Evolutionary conservation across 2,329 filamentous ascomycete genomes (phyloP).

Genomic region (Paecilomyces variotii): DNA sequence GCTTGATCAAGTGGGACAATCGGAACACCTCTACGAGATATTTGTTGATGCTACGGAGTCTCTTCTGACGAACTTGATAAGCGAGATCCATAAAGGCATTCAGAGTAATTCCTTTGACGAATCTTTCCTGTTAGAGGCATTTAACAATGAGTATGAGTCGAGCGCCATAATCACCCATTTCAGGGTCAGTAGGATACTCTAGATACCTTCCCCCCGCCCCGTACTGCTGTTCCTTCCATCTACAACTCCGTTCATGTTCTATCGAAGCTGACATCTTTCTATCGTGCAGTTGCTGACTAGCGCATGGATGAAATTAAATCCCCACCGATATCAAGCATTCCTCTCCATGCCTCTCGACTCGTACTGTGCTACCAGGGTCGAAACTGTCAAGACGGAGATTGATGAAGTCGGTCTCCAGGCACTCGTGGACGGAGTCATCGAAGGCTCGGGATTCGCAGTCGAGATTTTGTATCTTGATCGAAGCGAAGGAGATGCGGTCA

Average conservation of each 20-base stretch:
- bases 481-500: slow-evolving; percentile 69
- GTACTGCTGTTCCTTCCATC: not conserved
- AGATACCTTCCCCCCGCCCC: not conserved
- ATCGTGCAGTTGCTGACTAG: slow-evolving; percentile 65
- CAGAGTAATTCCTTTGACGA: slow-evolving; percentile 49
- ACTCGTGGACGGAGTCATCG: slow-evolving; percentile 69
- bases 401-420: slow-evolving; percentile 80
- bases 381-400: slow-evolving; percentile 73
- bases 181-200: slow-evolving; percentile 41
- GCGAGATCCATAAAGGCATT: slow-evolving; percentile 48
- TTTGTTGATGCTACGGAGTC: slow-evolving; percentile 69
- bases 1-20: slow-evolving; percentile 61
- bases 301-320: slow-evolving; percentile 72
- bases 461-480: slow-evolving; percentile 90
- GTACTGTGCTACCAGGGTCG: slow-evolving; percentile 64
- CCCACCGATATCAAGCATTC: slow-evolving; percentile 63
- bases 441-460: slow-evolving; percentile 68
- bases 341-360: slow-evolving; percentile 56
- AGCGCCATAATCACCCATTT: slow-evolving; percentile 79
- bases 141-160: slow-evolving; percentile 64
- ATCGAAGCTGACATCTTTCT: not conserved
- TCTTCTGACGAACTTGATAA: slow-evolving; percentile 57
- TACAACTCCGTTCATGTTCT: not conserved
- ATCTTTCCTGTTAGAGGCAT: slow-evolving; percentile 54
- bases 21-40: slow-evolving; percentile 66